phyloP scores from a whole-genome alignment of 257 asterid species.

The Leptodermis oblonga region DNA sequence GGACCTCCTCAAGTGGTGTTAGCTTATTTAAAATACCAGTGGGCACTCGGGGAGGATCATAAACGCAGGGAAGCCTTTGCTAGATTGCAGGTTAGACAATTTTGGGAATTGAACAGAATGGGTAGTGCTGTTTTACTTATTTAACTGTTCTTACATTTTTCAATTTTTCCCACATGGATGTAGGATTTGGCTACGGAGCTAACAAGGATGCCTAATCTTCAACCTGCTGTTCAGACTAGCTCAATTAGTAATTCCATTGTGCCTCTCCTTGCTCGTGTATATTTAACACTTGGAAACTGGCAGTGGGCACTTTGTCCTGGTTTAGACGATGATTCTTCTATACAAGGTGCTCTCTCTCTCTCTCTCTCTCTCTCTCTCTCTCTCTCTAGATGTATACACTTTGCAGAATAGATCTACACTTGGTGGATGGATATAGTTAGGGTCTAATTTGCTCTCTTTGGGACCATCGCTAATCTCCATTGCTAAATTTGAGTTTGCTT shows the following conservation, averaged over 20 bases:
- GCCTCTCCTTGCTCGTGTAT: constrained; percentile 85
- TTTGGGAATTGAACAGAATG: constrained; percentile 11
- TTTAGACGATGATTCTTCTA: constrained; percentile 84
- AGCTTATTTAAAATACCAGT: constrained; percentile 90
- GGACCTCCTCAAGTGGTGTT: constrained; percentile 97
- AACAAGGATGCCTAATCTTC: constrained; percentile 58
- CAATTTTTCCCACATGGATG: constrained; percentile 17
- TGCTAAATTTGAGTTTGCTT: background rate
- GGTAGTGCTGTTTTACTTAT: background rate
- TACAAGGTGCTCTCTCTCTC: constrained; percentile 53
- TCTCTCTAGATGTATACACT: background rate
- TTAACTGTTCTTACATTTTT: constrained; percentile 4
- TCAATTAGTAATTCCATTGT: constrained; percentile 52
- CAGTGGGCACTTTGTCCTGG: constrained; percentile 93
- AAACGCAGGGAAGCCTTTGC: constrained; percentile 83
- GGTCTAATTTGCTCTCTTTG: background rate
- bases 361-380: no score
- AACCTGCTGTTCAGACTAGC: constrained; percentile 55
- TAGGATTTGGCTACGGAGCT: constrained; percentile 91
- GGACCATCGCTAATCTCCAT: background rate
- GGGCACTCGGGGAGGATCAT: constrained; percentile 98
- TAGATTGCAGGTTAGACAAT: constrained; percentile 68
- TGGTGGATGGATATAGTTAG: background rate
- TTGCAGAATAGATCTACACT: background rate
- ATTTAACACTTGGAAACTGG: constrained; percentile 85